A percentile compares a stretch with the other conserved stretches of the same genome.
Conservation (phyloP, 495 filamentous ascomycete genomes). For the Physcia stellaris region DNA sequence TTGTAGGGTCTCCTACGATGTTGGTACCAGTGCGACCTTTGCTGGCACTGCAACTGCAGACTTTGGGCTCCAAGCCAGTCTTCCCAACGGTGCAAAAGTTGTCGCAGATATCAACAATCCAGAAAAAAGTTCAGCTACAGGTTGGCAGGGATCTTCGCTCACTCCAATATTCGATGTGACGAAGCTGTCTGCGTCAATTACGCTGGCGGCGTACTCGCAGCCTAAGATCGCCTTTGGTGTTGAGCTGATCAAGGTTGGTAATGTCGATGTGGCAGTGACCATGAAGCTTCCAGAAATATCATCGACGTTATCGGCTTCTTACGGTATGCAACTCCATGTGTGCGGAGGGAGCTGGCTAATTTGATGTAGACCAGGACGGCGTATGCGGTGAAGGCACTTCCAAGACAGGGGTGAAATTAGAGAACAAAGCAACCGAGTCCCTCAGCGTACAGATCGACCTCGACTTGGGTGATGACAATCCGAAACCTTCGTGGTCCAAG, state of each 20-base stretch:
- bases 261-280: constrained; percentile 15
- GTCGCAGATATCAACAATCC: constrained; percentile 11
- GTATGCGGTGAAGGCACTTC: constrained; percentile 13
- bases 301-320: constrained; percentile 12
- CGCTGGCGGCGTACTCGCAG: constrained; percentile 18
- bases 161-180: constrained; percentile 17
- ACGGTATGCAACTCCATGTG: constrained; percentile 5
- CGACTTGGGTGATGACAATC: background rate
- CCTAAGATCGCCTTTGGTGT: constrained; percentile 21
- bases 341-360: background rate
- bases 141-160: constrained; percentile 14
- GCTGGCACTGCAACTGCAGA: constrained; percentile 16
- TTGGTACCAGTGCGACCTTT: constrained; percentile 16
- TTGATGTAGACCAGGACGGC: constrained; percentile 11
- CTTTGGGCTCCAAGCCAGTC: constrained; percentile 16
- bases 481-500: constrained; percentile 2
- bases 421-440: constrained; percentile 13
- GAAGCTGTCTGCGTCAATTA: constrained; percentile 10
- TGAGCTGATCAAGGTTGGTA: constrained; percentile 16
- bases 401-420: constrained; percentile 19
- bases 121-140: constrained; percentile 13
- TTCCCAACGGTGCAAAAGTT: constrained; percentile 20
- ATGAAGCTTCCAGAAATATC: constrained; percentile 17
- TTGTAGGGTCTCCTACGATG: constrained; percentile 18
- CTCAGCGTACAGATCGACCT: constrained; percentile 27